A percentile compares a stretch with the other conserved stretches of the same genome.
phyloP scores from a whole-genome alignment of 257 asterid genomes.

The Solanum neorickii region DNA sequence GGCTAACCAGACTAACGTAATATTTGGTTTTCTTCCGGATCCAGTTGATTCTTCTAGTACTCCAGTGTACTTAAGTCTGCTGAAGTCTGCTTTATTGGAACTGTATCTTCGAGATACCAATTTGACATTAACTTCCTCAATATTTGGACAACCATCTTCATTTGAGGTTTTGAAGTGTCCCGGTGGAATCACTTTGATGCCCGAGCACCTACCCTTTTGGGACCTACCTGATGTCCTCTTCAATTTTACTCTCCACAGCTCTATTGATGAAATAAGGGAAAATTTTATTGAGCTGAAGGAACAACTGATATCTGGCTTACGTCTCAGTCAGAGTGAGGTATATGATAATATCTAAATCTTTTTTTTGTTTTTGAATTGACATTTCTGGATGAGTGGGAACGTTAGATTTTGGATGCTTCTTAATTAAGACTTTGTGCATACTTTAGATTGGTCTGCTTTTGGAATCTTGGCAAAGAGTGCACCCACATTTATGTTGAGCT shows the following conservation, averaged over 20 bases:
- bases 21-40: slow-evolving; percentile 63
- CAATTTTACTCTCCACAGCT: slow-evolving; percentile 63
- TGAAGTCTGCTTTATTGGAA: slow-evolving; percentile 48
- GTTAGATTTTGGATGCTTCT: neutral
- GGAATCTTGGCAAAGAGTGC: neutral
- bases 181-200: slow-evolving; percentile 65
- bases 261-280: slow-evolving; percentile 57
- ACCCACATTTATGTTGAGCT: neutral
- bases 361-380: neutral
- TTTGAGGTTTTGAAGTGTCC: slow-evolving; percentile 69
- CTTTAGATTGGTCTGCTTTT: neutral
- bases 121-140: slow-evolving; percentile 49
- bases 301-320: slow-evolving; percentile 55
- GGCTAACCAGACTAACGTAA: slow-evolving; percentile 55
- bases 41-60: slow-evolving; percentile 32
- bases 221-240: slow-evolving; percentile 33
- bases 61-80: slow-evolving; percentile 38
- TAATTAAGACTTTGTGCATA: neutral
- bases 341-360: neutral
- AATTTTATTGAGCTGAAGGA: slow-evolving; percentile 47
- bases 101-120: slow-evolving; percentile 50
- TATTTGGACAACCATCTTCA: slow-evolving; percentile 61
- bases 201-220: slow-evolving; percentile 21
- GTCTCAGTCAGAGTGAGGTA: slow-evolving; percentile 60
- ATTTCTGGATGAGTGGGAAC: neutral